Base-by-base conservation (phyloP, 1,284 basidiomycete genomes). In the Pterula multifida region DNA sequence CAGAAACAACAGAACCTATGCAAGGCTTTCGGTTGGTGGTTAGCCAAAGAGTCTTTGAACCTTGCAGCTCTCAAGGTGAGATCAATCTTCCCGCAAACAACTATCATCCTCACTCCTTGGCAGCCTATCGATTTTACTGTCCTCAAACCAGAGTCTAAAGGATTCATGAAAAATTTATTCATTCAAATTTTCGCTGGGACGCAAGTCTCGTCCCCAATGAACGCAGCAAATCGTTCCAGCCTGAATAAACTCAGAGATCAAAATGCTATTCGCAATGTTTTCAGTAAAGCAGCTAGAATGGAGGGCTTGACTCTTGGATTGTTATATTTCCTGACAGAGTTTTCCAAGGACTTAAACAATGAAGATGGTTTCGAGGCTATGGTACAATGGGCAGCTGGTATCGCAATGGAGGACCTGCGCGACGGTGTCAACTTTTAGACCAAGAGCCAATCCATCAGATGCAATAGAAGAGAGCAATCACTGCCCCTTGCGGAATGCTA, bases 51-150 rank as follows among this genome's bases (percentile, higher is more conserved):
- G 47, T 75, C 75, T 15, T 68, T 87, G 22, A 70, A 81, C 22
- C 67, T 98, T 42, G 73, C 78, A 0, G 78, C 95, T 3, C 71
- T 98, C 55, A 97, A 95, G 77, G 91, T 90, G 52, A 54, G 64
- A 48, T 24, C 13, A 2, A 19, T 3, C 47, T 19, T 28, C 42
- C 36, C 19, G 28, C 45, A 25, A 45, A 47, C 48, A 11, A 53
- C 49, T 13, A n/a, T 48, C 50, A 26, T 32, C 19, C 36, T 51
- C 26, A 32, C 6, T 19, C 13, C 17, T 15, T 47, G 6, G 9
- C 58, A 93, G 89, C 88, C 90, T 11, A 72, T 96, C 36, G 88
- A 93, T 59, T 95, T 96, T 61, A 83, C 81, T 0, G 57, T 69
- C 0, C 71, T 93, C 47, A 82, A 86, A 55, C 65, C 76, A 2